Evolutionary conservation across 1,284 basidiomycete species (phyloP), one percentile per base, ranked within the genome.

Genomic region (Tilletia indica): DNA sequence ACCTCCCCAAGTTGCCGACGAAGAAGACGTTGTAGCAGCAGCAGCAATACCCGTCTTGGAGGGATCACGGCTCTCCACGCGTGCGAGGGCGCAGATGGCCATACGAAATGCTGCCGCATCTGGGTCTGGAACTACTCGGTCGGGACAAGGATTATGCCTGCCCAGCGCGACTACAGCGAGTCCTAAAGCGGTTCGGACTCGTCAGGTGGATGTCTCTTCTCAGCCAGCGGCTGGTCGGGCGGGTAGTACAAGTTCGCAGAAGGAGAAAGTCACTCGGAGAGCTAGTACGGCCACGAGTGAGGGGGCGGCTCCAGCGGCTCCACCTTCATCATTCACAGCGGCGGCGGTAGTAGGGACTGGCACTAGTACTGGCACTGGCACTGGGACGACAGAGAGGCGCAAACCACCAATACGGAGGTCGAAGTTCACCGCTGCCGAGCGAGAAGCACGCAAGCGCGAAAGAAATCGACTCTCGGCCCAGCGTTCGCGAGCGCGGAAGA

Each of bases 401-500:
- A 63, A 63, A 63, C 21, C 9, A 14, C 6, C 42, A 45, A 8
- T 34, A 6, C 25, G 58, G 12, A 25, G 36, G 9, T 63, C 58
- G 34, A 63, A 34, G 25, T 63, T 34, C 58, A 11, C 58, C 6
- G 58, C 34, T 25, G 58, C 58, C 19, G 58, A 63, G 19, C 58
- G 58, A 5, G 25, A 63, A 63, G 25, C 21, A 38, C 58, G 58
- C 11, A 63, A 63, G 25, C 58, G 58, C 8, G 58, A 63, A 16
- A 3, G 58, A 5, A 63, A 63, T 63, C 58, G 58, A 31, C 58
- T 63, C 19, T 63, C 58, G 25, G 58, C 58, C 6, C 58, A 63
- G 19, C 58, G 58, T 9, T 63, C 58, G 58, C 21, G 58, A 9
- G 25, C 34, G 8, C 58, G 58, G 19, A 63, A 63, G 36, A 63